phyloP scores from a whole-genome alignment of 83 land plant species.

The Larix sibirica region DNA sequence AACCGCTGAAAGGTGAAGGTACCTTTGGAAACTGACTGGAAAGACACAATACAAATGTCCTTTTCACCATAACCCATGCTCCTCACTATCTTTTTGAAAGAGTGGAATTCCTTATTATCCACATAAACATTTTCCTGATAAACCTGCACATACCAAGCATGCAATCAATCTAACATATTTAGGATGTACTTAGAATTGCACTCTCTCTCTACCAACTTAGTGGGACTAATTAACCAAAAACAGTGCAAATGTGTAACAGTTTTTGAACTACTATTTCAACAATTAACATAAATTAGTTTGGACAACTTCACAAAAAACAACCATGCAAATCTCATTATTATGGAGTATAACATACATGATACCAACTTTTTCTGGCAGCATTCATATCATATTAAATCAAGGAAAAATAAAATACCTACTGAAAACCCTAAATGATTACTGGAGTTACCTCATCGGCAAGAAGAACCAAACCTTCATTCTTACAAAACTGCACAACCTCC shows the following conservation, averaged over 20 bases:
- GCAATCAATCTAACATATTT: slow-evolving; percentile 21
- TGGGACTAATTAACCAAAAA: background rate
- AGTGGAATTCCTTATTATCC: slow-evolving; percentile 80
- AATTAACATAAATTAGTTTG: background rate
- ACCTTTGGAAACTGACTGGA: slow-evolving; percentile 99
- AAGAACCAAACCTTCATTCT: slow-evolving; percentile 67
- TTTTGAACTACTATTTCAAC: background rate
- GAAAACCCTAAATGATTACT: no score
- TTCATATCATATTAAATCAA: background rate
- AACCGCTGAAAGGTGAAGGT: background rate
- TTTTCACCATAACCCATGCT: slow-evolving; percentile 91
- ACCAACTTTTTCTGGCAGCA: no score
- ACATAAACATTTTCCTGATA: slow-evolving; percentile 96
- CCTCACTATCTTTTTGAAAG: slow-evolving; percentile 90
- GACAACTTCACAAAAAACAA: background rate
- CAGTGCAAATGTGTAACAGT: background rate
- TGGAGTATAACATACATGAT: background rate
- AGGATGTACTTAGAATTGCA: background rate
- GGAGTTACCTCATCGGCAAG: slow-evolving; percentile 83
- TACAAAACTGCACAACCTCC: slow-evolving; percentile 77
- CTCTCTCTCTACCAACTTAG: background rate
- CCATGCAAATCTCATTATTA: background rate
- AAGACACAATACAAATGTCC: slow-evolving; percentile 83
- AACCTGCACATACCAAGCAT: slow-evolving; percentile 59
- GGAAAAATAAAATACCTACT: no score